Evolutionary conservation across 495 filamentous ascomycete genomes (phyloP), one percentile per base, ranked within the genome.

Genomic region (Cairneyella variabilis): DNA sequence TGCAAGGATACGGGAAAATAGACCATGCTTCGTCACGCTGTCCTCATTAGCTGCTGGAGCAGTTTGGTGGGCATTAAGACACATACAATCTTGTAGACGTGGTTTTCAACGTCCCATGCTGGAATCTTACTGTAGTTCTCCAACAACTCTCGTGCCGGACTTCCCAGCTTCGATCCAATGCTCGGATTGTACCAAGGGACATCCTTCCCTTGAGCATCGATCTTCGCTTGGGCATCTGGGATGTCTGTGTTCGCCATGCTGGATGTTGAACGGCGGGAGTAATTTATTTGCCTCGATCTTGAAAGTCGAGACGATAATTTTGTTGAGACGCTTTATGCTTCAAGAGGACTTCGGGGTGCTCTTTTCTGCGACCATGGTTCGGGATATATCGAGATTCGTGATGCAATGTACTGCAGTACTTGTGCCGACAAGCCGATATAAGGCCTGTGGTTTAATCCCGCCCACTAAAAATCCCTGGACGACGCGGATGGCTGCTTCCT

Each of bases 11-110:
- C 4, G 61, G 60, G 43, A 60, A 68, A 30, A 73, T 41, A 36
- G 53, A 20, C 62, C 64, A 72, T 0, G 72, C 72, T 48, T 64
- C 65, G 23, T 70, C 66, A 22, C 72, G 62, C 71, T 73, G 52
- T 25, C 7, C 30, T 23, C 20, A 23, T 22, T 17, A 17, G 32
- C 28, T 30, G 6, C n/a, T n/a, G 41, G 43, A 26, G 10, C 10
- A 21, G 26, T 8, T 47, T 36, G 34, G 37, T 20, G 21, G 12
- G n/a, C 14, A 30, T 21, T 10, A 17, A 12, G n/a, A 43, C 28
- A 51, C 57, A 17, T 50, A 64, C 61, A 26, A 66, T 64, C 8
- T 46, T 55, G 23, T 56, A 56, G 4, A 66, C 49, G 48, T 62
- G 61, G 12, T 54, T 18, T 14, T 62, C 54, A n/a, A 66, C 59